These are phyloP conservation scores for Hypoxylon sp. DNA, from an alignment of 2,329 filamentous ascomycete genomes.

Conservation along the genomic window DNA sequence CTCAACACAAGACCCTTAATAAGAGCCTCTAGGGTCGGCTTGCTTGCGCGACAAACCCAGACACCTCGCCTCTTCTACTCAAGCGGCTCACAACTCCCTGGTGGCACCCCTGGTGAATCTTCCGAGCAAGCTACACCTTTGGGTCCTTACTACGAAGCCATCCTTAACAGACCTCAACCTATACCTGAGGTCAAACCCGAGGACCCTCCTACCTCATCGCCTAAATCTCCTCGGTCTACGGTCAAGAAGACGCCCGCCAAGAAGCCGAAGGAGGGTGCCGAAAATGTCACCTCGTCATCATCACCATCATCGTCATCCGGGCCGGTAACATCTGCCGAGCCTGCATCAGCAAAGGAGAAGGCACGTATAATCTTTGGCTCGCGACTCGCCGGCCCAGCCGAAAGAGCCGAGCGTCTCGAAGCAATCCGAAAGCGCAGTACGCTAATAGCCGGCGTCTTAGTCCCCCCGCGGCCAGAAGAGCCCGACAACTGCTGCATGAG, in stretches of 20 bases:
- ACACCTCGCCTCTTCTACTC: constrained; percentile 47
- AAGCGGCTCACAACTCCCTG: constrained; percentile 46
- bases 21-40: constrained; percentile 48
- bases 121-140: constrained; percentile 65
- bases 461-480: constrained; percentile 88
- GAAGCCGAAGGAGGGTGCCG: constrained; percentile 46
- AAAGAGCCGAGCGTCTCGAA: constrained; percentile 73
- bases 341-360: constrained; percentile 67
- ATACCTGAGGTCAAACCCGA: constrained; percentile 61
- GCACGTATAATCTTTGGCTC: constrained; percentile 85
- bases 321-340: constrained; percentile 57
- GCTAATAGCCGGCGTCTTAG: constrained; percentile 81
- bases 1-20: constrained; percentile 47
- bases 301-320: constrained; percentile 51
- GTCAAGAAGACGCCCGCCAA: constrained; percentile 47
- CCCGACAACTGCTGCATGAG: constrained; percentile 99
- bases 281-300: constrained; percentile 28
- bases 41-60: constrained; percentile 36
- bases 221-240: constrained; percentile 50
- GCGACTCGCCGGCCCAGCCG: constrained; percentile 79
- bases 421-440: constrained; percentile 72
- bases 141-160: constrained; percentile 72
- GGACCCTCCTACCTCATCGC: constrained; percentile 60
- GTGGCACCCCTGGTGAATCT: constrained; percentile 50
- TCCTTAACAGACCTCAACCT: constrained; percentile 65